Percentiles rank a stretch among this genome's conserved stretches.
Conservation (phyloP, 768 basidiomycete genomes). For the Auriscalpium microsporum region DNA sequence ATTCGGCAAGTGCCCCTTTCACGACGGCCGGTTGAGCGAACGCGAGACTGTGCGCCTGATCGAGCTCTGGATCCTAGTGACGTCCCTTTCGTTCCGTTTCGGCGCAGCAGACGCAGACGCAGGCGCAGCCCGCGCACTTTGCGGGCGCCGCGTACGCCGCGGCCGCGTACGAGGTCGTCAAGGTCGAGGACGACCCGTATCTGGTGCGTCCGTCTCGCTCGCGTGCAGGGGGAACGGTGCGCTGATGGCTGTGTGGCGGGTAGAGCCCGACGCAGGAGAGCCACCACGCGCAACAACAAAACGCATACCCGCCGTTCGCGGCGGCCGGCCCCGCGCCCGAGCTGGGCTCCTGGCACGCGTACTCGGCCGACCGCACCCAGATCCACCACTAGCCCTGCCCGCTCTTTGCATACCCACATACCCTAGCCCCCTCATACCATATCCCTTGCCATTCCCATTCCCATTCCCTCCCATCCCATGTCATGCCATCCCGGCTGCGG, state of each 20-base stretch:
- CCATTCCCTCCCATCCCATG: too few species aligned
- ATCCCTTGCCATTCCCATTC: background rate
- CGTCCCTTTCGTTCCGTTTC: slow-evolving; percentile 24
- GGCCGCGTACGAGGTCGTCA: slow-evolving; percentile 13
- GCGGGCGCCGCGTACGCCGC: slow-evolving; percentile 31
- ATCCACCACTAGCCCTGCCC: slow-evolving; percentile 44
- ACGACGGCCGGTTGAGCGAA: slow-evolving; percentile 21
- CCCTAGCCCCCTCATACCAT: background rate
- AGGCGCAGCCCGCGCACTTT: slow-evolving; percentile 25
- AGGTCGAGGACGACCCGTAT: slow-evolving; percentile 17
- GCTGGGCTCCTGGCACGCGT: slow-evolving; percentile 56
- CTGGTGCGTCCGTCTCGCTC: slow-evolving; percentile 8
- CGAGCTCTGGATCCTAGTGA: slow-evolving; percentile 52
- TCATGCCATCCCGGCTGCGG: too few species aligned
- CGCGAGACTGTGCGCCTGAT: slow-evolving; percentile 25
- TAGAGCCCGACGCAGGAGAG: slow-evolving; percentile 11
- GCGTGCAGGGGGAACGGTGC: background rate
- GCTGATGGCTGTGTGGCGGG: background rate
- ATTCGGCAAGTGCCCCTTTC: slow-evolving; percentile 74
- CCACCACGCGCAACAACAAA: slow-evolving; percentile 12
- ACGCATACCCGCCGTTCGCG: slow-evolving; percentile 17
- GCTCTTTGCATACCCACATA: slow-evolving; percentile 9
- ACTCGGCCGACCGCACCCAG: slow-evolving; percentile 57
- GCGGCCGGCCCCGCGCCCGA: slow-evolving; percentile 18
- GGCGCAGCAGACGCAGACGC: too few species aligned